Evolutionary conservation across 164 flowering plant genomes (phyloP).

Genomic region (Vitis amurensis): DNA sequence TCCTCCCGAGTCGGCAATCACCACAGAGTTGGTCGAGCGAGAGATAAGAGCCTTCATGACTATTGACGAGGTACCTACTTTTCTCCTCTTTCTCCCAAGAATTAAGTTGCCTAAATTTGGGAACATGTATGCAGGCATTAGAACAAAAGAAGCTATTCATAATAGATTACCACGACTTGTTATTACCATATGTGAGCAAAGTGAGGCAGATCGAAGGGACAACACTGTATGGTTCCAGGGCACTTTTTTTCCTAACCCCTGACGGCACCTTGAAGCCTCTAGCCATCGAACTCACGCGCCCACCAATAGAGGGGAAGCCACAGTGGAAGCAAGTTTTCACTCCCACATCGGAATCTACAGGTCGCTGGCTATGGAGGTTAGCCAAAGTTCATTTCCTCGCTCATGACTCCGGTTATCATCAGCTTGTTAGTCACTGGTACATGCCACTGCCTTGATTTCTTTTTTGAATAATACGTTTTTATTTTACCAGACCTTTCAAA

Average conservation of each 20-base stretch:
- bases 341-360: constrained; percentile 50
- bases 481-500: too few relatives aligned
- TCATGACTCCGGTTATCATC: constrained; percentile 71
- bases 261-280: constrained; percentile 50
- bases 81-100: too few relatives aligned
- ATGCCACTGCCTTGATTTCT: not conserved
- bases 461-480: not conserved
- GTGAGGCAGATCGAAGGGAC: constrained; percentile 48
- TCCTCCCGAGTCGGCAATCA: constrained; percentile 41
- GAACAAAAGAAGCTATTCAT: constrained; percentile 54
- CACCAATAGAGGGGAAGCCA: constrained; percentile 40
- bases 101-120: not conserved
- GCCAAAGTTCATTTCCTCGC: constrained; percentile 72
- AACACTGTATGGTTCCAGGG: constrained; percentile 68
- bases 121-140: constrained; percentile 42
- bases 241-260: constrained; percentile 54
- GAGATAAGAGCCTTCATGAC: constrained; percentile 32
- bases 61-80: constrained; percentile 31
- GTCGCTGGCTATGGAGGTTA: constrained; percentile 62
- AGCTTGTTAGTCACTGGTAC: constrained; percentile 80
- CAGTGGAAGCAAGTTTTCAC: constrained; percentile 55
- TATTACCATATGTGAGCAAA: constrained; percentile 54
- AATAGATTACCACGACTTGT: constrained; percentile 64
- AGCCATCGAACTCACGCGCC: constrained; percentile 73
- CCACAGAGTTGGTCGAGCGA: constrained; percentile 29